Base-by-base conservation (phyloP, 2,329 filamentous ascomycete species). In the Pestalotiopsis fici region DNA sequence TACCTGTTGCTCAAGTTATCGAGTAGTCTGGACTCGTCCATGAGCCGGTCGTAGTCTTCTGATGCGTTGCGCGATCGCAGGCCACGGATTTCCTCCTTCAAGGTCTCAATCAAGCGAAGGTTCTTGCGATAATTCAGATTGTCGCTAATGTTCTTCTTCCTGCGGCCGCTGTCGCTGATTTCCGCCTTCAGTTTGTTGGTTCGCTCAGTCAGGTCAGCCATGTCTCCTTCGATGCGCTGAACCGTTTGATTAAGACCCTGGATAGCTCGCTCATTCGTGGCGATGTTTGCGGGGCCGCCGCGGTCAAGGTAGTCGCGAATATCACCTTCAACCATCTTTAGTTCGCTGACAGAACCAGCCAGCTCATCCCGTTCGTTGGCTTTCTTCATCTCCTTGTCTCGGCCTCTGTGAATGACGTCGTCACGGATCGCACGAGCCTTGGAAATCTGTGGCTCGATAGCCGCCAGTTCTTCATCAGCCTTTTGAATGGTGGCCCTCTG, bases 81-180 rank as follows among this genome's bases (percentile, higher is more conserved):
- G 68, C 93, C 87, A 54, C 82, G 79, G 70, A 99, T 95, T 68
- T 96, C 92, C 21, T 79, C 78, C 65, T 88, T 83, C 6, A 98
- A 86, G 3, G 82, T 83, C 55, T 93, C 86, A 2, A 98, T 85
- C 47, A 90, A 86, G 65, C 89, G 87, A 66, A 89, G 84, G 69
- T 93, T 91, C 76, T 91, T 91, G 67, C 96, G 92, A 77, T 94
- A 97, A 69, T 90, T 90, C 64, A 98, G 83, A 74, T 99, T 99
- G 77, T 98, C 94, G 25, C 85, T 86, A 72, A 99, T 97, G 70
- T 93, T 94, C 73, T 93, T 91, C 81, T 94, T 95, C 66, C 91
- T 95, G 67, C 91, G 89, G 70, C 95, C 92, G 66, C 93, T 92
- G 74, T 94, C 93, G 73, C 90, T 89, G 64, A 95, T 87, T 64